phyloP scores from a whole-genome alignment of 2,329 filamentous ascomycete species.

The Thelonectria rubi region DNA sequence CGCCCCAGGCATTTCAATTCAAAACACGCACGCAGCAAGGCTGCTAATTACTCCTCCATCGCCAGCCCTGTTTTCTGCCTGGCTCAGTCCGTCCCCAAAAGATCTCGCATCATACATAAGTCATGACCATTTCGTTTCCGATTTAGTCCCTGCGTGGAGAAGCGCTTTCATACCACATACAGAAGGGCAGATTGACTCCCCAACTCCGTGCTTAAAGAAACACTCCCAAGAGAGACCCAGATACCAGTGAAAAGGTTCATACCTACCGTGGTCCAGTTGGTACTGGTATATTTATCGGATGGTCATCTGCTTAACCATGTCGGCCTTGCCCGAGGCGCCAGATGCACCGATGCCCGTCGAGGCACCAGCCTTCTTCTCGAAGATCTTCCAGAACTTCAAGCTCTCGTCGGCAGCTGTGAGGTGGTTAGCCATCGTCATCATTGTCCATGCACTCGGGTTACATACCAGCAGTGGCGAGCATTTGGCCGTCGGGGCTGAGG shows the following conservation, averaged over 20 bases:
- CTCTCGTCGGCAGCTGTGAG: constrained; percentile 85
- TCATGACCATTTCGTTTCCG: constrained; percentile 45
- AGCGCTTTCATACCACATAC: constrained; percentile 61
- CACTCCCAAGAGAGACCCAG: constrained; percentile 50
- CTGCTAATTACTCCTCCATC: constrained; percentile 21
- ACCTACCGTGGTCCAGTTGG: constrained; percentile 55
- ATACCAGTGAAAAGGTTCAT: constrained; percentile 56
- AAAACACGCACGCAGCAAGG: constrained; percentile 16
- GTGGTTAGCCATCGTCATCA: constrained; percentile 21
- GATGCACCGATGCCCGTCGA: constrained; percentile 71
- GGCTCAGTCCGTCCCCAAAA: constrained; percentile 5
- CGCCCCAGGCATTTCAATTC: constrained; percentile 28
- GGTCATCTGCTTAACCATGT: constrained; percentile 95
- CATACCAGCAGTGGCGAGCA: constrained; percentile 90
- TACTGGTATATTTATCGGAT: constrained; percentile 69
- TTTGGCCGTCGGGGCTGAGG: constrained; percentile 96
- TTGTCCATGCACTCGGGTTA: constrained; percentile 12
- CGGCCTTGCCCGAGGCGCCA: constrained; percentile 78
- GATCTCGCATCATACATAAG: constrained; percentile 37
- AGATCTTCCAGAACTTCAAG: constrained; percentile 99
- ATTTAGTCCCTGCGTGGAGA: constrained; percentile 52
- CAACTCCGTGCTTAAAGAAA: constrained; percentile 65
- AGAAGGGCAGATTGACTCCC: constrained; percentile 53
- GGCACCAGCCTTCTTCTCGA: constrained; percentile 94
- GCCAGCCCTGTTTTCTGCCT: constrained; percentile 11